A percentile compares a stretch with the other conserved stretches of the same genome.
Evolutionary conservation across 208 protist genomes (phyloP).

Genomic region (Blechomonas ayalai): DNA sequence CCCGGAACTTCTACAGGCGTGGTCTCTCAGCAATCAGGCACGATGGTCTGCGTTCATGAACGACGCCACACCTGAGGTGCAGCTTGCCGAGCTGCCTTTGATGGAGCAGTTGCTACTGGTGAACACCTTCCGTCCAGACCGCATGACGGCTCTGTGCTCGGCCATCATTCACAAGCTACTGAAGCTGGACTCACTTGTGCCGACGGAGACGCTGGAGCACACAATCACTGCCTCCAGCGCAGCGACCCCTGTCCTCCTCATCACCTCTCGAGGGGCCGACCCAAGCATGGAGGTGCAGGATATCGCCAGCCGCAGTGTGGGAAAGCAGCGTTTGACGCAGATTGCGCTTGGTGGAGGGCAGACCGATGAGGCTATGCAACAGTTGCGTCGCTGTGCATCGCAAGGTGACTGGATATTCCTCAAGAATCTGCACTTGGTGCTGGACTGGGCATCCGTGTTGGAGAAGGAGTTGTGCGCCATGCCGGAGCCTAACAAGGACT

Average conservation of each 20-base stretch:
- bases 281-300: constrained; percentile 93
- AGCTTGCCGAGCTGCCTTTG: constrained; percentile 37
- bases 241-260: constrained; percentile 85
- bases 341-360: constrained; percentile 94
- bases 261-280: constrained; percentile 93
- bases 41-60: constrained; percentile 80
- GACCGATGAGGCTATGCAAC: constrained; percentile 82
- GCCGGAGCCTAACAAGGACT: constrained; percentile 76
- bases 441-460: constrained; percentile 87
- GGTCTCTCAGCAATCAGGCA: constrained; percentile 33
- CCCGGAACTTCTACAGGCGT: constrained; percentile 34
- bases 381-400: constrained; percentile 74
- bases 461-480: constrained; percentile 91
- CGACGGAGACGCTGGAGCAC: constrained; percentile 63
- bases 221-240: constrained; percentile 32
- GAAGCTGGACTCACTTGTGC: constrained; percentile 61
- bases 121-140: constrained; percentile 93
- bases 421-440: constrained; percentile 96
- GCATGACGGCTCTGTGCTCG: constrained; percentile 82
- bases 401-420: constrained; percentile 92
- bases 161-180: constrained; percentile 52
- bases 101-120: constrained; percentile 95
- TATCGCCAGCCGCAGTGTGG: constrained; percentile 57
- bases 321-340: constrained; percentile 81
- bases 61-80: constrained; percentile 50